Conservation (phyloP, 305 asterid species). For the Fraxinus latifolia region DNA sequence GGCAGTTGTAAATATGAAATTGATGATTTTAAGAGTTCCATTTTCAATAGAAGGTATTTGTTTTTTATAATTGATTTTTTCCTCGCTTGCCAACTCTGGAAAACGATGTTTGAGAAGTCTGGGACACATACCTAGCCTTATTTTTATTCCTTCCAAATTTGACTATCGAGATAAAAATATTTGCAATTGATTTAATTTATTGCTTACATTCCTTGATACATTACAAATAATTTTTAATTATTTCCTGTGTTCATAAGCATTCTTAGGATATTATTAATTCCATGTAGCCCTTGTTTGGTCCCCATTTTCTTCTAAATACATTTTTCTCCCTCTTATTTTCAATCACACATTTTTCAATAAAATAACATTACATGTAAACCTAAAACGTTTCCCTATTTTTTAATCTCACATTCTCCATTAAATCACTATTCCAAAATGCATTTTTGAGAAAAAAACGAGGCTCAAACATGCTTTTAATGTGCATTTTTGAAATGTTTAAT, state of each 20-base stretch:
- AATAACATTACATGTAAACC: no score
- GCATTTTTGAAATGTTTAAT: background rate
- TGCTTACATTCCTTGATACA: background rate
- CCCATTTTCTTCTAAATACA: no score
- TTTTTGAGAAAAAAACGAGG: no score
- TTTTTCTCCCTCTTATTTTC: no score
- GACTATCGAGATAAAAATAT: background rate
- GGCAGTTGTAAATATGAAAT: conserved; percentile 54
- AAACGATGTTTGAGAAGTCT: background rate
- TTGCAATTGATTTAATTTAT: background rate
- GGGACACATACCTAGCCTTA: background rate
- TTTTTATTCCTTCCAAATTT: background rate
- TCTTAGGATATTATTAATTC: background rate
- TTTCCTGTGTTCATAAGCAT: background rate
- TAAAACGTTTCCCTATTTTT: no score
- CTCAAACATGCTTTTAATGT: background rate
- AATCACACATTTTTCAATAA: no score
- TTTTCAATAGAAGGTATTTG: background rate
- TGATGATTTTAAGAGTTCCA: background rate
- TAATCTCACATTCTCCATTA: no score
- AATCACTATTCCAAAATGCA: no score
- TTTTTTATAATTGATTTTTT: background rate
- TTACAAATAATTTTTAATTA: background rate
- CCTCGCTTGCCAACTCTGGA: background rate
- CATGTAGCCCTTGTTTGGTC: background rate